phyloP scores from a whole-genome alignment of 805 yeast species.

The Saturnispora serradocipensis region DNA sequence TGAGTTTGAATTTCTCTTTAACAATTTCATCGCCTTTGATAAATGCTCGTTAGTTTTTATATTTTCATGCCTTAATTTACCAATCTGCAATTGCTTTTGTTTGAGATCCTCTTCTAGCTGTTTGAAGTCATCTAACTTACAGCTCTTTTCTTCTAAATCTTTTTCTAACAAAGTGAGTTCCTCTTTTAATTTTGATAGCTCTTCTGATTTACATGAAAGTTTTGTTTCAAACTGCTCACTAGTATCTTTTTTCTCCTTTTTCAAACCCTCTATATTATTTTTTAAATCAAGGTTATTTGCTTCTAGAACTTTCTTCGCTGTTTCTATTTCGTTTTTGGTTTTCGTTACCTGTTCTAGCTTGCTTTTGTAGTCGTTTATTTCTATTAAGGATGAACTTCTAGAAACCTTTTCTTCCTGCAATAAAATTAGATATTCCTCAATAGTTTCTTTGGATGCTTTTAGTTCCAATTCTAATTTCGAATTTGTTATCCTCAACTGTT shows the following conservation, averaged over 20 bases:
- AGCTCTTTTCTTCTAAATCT: conserved; percentile 12
- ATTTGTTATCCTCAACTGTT: conserved; percentile 32
- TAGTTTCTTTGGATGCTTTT: conserved; percentile 27
- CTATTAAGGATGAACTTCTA: conserved; percentile 38
- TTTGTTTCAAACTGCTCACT: conserved; percentile 12
- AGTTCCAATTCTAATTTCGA: conserved; percentile 33
- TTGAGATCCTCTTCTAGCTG: conserved; percentile 46
- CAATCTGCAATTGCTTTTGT: conserved; percentile 71
- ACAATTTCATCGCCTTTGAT: conserved; percentile 81
- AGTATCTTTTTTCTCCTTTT: conserved; percentile 19
- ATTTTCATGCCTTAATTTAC: conserved; percentile 90
- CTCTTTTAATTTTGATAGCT: conserved; percentile 18
- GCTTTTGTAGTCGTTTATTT: conserved; percentile 28
- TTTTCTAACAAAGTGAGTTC: conserved; percentile 10
- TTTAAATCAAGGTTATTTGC: conserved; percentile 19
- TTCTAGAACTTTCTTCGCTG: conserved; percentile 14
- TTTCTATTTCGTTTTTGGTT: conserved; percentile 22
- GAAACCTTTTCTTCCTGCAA: conserved; percentile 34
- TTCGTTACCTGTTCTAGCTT: conserved; percentile 15
- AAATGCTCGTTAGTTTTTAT: conserved; percentile 89
- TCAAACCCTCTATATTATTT: conserved; percentile 14
- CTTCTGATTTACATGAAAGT: conserved; percentile 15
- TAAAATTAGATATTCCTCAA: conserved; percentile 29
- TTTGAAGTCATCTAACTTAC: conserved; percentile 16
- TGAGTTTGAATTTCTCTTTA: conserved; percentile 68